These are phyloP conservation scores for Lagenaria siceraria DNA, from an alignment of 306 rosid genomes.

Conservation along the genomic window DNA sequence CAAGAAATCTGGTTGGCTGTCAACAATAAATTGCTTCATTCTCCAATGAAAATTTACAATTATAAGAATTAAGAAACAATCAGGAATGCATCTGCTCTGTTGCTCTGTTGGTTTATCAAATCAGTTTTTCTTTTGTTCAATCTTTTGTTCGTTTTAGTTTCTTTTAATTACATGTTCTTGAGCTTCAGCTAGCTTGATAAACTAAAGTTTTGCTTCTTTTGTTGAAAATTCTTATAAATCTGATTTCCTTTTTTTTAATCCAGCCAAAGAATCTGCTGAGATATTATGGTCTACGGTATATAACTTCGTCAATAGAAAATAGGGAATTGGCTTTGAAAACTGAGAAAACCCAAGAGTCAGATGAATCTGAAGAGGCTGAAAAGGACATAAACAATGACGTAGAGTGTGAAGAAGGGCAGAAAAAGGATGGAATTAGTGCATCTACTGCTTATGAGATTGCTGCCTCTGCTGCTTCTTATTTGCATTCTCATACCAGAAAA, in stretches of 20 bases:
- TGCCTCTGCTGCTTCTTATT: constrained; percentile 85
- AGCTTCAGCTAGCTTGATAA: neutral
- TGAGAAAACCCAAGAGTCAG: constrained; percentile 24
- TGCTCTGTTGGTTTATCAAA: neutral
- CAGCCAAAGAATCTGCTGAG: constrained; percentile 71
- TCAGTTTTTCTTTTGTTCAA: neutral
- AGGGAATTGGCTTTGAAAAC: constrained; percentile 41
- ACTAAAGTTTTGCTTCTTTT: neutral
- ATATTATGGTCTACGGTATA: constrained; percentile 36
- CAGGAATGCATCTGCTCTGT: neutral
- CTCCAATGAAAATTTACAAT: neutral
- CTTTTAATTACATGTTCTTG: neutral
- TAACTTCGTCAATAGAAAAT: constrained; percentile 69
- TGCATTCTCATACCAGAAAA: constrained; percentile 57
- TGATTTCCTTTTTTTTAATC: constrained; percentile 13
- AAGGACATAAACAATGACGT: constrained; percentile 11
- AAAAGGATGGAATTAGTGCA: constrained; percentile 44
- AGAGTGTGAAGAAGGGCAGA: constrained; percentile 26
- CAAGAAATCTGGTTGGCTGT: neutral
- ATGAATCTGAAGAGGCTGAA: constrained; percentile 28
- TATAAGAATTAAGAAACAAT: neutral
- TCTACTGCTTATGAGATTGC: constrained; percentile 61
- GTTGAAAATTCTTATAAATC: neutral
- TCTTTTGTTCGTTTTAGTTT: neutral
- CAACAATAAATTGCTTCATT: neutral